Conservation (phyloP, 768 basidiomycete genomes). For the Hygrophorus russula region DNA sequence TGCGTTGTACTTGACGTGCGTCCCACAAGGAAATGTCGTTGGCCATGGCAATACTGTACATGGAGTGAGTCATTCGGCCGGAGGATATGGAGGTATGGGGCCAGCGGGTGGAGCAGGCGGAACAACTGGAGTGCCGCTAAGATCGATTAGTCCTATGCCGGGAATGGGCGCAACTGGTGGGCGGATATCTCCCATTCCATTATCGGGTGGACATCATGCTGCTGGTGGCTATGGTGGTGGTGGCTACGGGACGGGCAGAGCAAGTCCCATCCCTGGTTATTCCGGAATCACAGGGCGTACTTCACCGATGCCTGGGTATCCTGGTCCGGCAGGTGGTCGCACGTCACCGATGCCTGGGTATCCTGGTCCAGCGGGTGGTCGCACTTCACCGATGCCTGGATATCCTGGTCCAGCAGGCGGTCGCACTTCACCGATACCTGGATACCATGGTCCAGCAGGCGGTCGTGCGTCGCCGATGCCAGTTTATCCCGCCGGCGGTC, state of each 20-base stretch:
- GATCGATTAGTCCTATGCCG: not conserved
- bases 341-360: not conserved
- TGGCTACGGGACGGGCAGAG: slow-evolving; percentile 7
- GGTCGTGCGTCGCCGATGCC: slow-evolving; percentile 2
- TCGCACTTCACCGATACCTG: not conserved
- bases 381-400: not conserved
- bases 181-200: too few species aligned
- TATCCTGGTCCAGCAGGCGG: not conserved
- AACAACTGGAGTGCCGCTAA: not conserved
- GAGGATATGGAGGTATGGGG: slow-evolving; percentile 5
- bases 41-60: slow-evolving; percentile 1
- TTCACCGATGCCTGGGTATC: not conserved
- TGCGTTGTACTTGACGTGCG: slow-evolving; percentile 47
- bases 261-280: not conserved
- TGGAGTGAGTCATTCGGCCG: not conserved
- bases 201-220: too few species aligned
- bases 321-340: not conserved
- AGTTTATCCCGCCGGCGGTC: not conserved
- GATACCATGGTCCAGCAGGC: not conserved
- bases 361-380: not conserved
- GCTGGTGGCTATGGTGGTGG: not conserved
- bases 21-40: slow-evolving; percentile 19
- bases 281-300: not conserved
- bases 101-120: not conserved
- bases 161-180: too few species aligned